Evolutionary conservation across 2,329 filamentous ascomycete species (phyloP).

Genomic region (Sporothrix brasiliensis): DNA sequence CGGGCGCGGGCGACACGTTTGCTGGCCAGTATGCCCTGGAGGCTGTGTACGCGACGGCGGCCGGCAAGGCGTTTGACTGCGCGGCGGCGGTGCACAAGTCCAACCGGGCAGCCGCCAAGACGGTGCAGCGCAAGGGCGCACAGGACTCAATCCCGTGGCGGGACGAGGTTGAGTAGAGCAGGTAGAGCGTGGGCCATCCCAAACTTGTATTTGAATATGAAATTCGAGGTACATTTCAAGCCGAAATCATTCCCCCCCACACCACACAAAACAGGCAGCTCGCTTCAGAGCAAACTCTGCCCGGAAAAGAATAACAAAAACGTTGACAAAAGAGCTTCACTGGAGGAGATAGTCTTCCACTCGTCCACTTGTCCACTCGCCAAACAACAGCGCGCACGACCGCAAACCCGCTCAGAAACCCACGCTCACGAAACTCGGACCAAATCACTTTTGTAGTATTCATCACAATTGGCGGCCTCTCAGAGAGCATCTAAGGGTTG

Average conservation of each 20-base stretch:
- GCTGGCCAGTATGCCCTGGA: slow-evolving; percentile 83
- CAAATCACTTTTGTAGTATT: slow-evolving; percentile 9
- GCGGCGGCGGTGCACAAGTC: slow-evolving; percentile 63
- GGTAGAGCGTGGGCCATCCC: too few relatives aligned
- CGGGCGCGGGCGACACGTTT: slow-evolving; percentile 92
- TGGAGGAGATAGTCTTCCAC: background rate
- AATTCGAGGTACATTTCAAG: background rate
- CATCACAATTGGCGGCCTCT: background rate
- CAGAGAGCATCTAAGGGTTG: slow-evolving; percentile 43
- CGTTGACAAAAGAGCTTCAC: background rate
- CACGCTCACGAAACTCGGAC: slow-evolving; percentile 14
- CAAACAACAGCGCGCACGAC: slow-evolving; percentile 2
- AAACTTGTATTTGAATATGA: background rate
- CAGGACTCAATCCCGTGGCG: slow-evolving; percentile 69
- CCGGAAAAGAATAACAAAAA: background rate
- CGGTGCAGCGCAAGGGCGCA: slow-evolving; percentile 67
- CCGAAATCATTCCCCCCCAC: too few relatives aligned
- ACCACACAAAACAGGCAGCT: too few relatives aligned
- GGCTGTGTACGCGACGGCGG: slow-evolving; percentile 55
- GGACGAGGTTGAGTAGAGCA: slow-evolving; percentile 47
- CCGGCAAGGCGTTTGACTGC: slow-evolving; percentile 52
- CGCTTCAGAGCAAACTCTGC: background rate
- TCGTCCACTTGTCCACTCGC: background rate
- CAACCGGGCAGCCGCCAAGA: slow-evolving; percentile 64
- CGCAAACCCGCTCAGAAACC: slow-evolving; percentile 12